Evolutionary conservation across 2,329 filamentous ascomycete species (phyloP).

Genomic region (Rhynchosporium agropyri): DNA sequence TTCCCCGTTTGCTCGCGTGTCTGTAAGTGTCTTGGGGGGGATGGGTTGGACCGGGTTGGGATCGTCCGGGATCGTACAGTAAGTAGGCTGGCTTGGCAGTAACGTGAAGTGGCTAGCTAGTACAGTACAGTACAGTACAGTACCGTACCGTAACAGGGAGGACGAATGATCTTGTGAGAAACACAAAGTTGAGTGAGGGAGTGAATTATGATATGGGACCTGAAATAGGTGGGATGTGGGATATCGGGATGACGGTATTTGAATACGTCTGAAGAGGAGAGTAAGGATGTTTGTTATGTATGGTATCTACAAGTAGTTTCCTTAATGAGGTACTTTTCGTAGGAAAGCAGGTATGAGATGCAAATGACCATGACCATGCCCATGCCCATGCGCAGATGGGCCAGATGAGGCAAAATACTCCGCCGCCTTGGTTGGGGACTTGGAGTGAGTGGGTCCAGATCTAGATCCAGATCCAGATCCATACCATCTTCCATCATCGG

Average conservation of each 20-base stretch:
- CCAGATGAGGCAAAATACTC: background rate
- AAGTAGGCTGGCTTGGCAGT: background rate
- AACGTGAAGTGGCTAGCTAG: background rate
- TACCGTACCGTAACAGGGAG: background rate
- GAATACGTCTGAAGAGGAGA: constrained; percentile 8
- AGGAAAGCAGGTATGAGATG: background rate
- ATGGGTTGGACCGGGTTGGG: no score
- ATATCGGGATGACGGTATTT: constrained; percentile 3
- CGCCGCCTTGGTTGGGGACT: background rate
- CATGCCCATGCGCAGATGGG: no score
- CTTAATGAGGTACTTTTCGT: background rate
- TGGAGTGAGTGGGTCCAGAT: background rate
- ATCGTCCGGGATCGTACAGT: background rate
- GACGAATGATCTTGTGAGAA: background rate
- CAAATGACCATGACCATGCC: no score
- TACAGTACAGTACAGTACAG: background rate
- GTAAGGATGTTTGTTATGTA: background rate
- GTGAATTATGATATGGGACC: background rate
- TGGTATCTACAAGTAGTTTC: background rate
- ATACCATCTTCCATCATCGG: no score
- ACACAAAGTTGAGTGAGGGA: background rate
- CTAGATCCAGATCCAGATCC: background rate
- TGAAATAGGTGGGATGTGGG: no score
- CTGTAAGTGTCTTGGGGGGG: constrained; percentile 7
- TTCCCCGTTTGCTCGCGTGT: background rate